A percentile compares a stretch with the other conserved stretches of the same genome.
phyloP scores from a whole-genome alignment of 148 eudicot genomes.

The Bassia scoparia region DNA sequence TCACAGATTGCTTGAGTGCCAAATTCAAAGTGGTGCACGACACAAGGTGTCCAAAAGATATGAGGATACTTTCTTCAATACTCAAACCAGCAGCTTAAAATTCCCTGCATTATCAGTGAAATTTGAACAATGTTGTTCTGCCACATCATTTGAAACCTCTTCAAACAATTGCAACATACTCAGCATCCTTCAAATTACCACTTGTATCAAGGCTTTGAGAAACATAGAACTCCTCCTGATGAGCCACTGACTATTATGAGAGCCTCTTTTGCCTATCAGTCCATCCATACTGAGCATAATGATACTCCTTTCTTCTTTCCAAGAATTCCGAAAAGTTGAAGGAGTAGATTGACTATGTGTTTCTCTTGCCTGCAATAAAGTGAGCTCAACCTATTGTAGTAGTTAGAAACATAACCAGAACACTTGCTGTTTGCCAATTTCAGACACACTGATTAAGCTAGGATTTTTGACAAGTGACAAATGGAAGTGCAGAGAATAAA shows the following conservation, averaged over 20 bases:
- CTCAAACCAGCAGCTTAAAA: not conserved
- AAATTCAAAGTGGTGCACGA: not conserved
- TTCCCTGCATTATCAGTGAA: not conserved
- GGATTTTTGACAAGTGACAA: constrained; percentile 1
- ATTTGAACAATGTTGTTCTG: not conserved
- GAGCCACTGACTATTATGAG: not conserved
- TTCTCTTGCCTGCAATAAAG: not conserved
- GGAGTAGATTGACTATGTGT: not conserved
- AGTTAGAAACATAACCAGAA: not conserved
- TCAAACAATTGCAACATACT: not conserved
- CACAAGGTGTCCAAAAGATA: not conserved
- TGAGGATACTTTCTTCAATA: not conserved
- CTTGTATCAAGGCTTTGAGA: not conserved
- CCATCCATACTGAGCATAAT: constrained; percentile 7
- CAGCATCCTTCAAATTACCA: not conserved
- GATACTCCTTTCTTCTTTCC: not conserved
- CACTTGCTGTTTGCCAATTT: not conserved
- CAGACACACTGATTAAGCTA: not conserved
- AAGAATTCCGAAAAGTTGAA: not conserved
- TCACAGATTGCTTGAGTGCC: not conserved
- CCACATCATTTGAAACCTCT: not conserved
- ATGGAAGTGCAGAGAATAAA: not conserved
- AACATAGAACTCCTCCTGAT: not conserved
- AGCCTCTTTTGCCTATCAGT: not conserved
- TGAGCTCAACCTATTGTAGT: not conserved